Conservation (phyloP, 1,284 basidiomycete species). For the Ustilago bromivora region DNA sequence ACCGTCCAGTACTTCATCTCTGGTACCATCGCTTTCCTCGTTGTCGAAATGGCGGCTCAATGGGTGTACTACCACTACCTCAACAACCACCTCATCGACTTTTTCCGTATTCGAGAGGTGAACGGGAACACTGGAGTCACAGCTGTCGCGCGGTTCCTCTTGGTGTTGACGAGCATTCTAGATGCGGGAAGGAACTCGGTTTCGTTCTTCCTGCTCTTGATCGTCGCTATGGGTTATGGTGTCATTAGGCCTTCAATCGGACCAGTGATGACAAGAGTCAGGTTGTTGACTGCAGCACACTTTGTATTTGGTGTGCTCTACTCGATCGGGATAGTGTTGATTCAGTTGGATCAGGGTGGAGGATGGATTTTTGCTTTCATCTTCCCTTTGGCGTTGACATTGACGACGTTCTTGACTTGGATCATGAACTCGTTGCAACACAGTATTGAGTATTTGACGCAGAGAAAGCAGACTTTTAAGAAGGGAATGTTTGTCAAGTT, state of each 20-base stretch:
- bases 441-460: conserved; percentile 61
- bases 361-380: conserved; percentile 73
- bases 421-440: conserved; percentile 71
- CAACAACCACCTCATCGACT: conserved; percentile 63
- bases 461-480: conserved; percentile 67
- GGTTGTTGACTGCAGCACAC: conserved; percentile 82
- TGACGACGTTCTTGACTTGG: conserved; percentile 95
- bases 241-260: conserved; percentile 78
- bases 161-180: conserved; percentile 74
- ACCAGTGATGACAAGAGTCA: conserved; percentile 81
- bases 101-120: conserved; percentile 55
- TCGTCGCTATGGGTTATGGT: conserved; percentile 75
- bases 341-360: conserved; percentile 79
- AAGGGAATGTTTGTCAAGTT: conserved; percentile 74
- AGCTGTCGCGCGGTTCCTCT: conserved; percentile 54
- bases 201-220: conserved; percentile 93
- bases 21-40: conserved; percentile 85
- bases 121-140: conserved; percentile 53
- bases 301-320: conserved; percentile 90
- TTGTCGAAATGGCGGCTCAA: conserved; percentile 89
- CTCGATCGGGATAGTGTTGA: conserved; percentile 69
- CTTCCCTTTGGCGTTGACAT: conserved; percentile 90
- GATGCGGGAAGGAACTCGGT: conserved; percentile 93
- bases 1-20: conserved; percentile 86
- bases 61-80: conserved; percentile 63